These are phyloP conservation scores for Cercospora zeae-maydis DNA, from an alignment of 2,329 filamentous ascomycete species.

Conservation along the genomic window DNA sequence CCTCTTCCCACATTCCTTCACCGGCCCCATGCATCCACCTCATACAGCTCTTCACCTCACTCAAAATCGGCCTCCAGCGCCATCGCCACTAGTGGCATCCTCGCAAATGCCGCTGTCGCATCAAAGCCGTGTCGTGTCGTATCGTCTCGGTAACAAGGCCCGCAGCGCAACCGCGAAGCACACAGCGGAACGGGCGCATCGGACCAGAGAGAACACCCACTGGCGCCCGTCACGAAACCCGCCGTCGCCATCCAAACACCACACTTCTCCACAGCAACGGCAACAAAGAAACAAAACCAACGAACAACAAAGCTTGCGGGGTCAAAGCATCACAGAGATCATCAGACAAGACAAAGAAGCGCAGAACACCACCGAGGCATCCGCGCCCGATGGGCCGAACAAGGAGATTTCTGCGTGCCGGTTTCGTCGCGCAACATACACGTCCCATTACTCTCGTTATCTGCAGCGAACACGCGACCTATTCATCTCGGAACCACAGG, in stretches of 20 bases:
- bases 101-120: background rate
- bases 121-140: background rate
- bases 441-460: background rate
- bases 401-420: too few species aligned
- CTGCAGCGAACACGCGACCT: background rate
- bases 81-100: background rate
- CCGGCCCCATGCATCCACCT: too few species aligned
- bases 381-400: too few species aligned
- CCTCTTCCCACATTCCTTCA: too few species aligned
- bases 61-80: background rate
- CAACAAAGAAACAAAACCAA: too few species aligned
- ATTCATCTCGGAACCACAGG: background rate
- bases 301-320: too few species aligned
- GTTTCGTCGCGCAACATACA: too few species aligned
- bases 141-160: background rate
- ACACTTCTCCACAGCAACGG: background rate
- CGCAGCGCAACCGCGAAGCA: background rate
- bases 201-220: constrained; percentile 1
- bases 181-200: constrained; percentile 1
- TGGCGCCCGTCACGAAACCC: background rate
- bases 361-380: too few species aligned
- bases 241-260: background rate
- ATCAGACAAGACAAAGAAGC: too few species aligned
- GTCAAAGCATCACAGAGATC: too few species aligned
- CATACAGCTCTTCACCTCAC: background rate